Conservation (phyloP, 2,329 filamentous ascomycete genomes). For the Talaromyces atroroseus region DNA sequence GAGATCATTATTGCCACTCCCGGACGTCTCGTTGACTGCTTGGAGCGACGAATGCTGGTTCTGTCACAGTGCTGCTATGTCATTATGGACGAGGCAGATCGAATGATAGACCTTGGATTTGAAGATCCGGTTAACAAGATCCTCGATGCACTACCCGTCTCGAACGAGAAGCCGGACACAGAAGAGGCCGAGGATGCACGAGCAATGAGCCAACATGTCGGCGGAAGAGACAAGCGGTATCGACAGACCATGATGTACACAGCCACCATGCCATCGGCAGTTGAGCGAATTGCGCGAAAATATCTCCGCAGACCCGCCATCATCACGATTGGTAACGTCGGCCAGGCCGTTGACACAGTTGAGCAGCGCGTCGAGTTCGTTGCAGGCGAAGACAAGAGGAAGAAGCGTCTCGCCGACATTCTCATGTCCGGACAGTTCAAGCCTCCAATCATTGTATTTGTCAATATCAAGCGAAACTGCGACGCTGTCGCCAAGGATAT, state of each 20-base stretch:
- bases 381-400: slow-evolving; percentile 85
- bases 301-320: slow-evolving; percentile 90
- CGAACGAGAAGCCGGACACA: slow-evolving; percentile 90
- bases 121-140: slow-evolving; percentile 98
- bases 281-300: slow-evolving; percentile 95
- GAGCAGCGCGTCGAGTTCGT: slow-evolving; percentile 95
- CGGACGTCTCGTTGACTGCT: slow-evolving; percentile 92
- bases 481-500: slow-evolving; percentile 92
- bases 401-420: slow-evolving; percentile 92
- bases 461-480: slow-evolving; percentile 99
- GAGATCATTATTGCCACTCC: slow-evolving; percentile 99
- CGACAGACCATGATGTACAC: slow-evolving; percentile 99
- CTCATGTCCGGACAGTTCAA: slow-evolving; percentile 72
- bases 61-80: slow-evolving; percentile 96
- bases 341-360: slow-evolving; percentile 94
- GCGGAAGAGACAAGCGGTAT: slow-evolving; percentile 67
- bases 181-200: slow-evolving; percentile 82
- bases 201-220: slow-evolving; percentile 76
- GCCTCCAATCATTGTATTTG: slow-evolving; percentile 95
- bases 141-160: slow-evolving; percentile 83
- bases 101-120: slow-evolving; percentile 98
- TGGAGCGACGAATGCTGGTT: slow-evolving; percentile 85
- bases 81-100: slow-evolving; percentile 98
- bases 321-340: slow-evolving; percentile 87
- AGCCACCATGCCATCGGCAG: slow-evolving; percentile 87